phyloP scores from a whole-genome alignment of 768 basidiomycete species.

The Tricholoma flavovirens region DNA sequence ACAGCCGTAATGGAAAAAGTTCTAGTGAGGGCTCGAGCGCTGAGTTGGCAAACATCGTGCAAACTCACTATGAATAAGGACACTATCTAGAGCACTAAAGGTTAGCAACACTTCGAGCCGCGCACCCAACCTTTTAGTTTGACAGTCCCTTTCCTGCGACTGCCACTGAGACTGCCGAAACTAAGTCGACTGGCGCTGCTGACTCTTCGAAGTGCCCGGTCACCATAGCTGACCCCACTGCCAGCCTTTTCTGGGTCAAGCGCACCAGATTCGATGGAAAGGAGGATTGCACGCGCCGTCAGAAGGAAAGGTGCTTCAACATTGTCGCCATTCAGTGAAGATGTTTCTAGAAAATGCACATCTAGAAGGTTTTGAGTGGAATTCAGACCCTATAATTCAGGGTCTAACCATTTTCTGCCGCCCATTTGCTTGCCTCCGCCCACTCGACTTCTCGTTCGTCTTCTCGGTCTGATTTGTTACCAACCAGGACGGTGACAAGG shows the following conservation, averaged over 20 bases:
- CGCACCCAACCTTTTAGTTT: conserved; percentile 63
- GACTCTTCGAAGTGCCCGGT: conserved; percentile 85
- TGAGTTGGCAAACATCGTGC: neutral
- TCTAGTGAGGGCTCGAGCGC: neutral
- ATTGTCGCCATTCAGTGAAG: conserved; percentile 89
- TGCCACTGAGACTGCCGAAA: conserved; percentile 75
- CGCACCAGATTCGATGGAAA: conserved; percentile 84
- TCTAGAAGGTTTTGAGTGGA: conserved; percentile 39
- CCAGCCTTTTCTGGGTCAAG: conserved; percentile 93
- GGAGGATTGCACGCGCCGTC: conserved; percentile 80
- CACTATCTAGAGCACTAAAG: neutral
- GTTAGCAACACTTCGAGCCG: conserved; percentile 62
- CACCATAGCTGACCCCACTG: conserved; percentile 95
- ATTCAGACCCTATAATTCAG: conserved; percentile 1
- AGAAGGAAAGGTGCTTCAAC: conserved; percentile 90
- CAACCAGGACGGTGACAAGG: conserved; percentile 84
- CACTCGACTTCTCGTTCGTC: conserved; percentile 95
- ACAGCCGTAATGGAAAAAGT: neutral
- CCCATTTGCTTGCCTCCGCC: conserved; percentile 93
- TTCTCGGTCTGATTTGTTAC: conserved; percentile 93
- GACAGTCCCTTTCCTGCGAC: conserved; percentile 53
- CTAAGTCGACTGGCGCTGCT: conserved; percentile 87
- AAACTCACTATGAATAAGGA: neutral
- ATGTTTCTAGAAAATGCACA: conserved; percentile 90
- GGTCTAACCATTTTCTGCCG: conserved; percentile 82